Base-by-base conservation (phyloP, 2,329 filamentous ascomycete species). In the Fusarium sp. region DNA sequence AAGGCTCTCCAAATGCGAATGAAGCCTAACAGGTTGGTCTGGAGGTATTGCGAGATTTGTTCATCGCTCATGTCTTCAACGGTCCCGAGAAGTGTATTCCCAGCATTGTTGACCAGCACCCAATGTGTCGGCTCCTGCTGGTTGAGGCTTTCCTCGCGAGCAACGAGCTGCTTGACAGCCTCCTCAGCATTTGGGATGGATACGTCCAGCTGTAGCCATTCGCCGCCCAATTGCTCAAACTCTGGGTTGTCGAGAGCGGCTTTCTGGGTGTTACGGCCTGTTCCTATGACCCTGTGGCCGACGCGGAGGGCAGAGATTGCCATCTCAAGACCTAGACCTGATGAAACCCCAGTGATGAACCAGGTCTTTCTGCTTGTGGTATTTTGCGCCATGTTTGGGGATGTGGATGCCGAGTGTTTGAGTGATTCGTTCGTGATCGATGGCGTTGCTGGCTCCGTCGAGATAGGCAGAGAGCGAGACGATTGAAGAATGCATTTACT, bases 51-150 rank as follows among this genome's bases (percentile, higher is more conserved):
- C 6, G 51, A 62, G 16, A 69, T 60, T 40, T 66, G 58, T 0
- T 9, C 27, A 22, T 69, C 51, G 33, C 67, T 67, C 67, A 69
- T 69, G 9, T 69, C 58, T 38, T 69, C 63, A 0, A 69, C 67
- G 20, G 58, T 55, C 22, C 53, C 65, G 14, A 59, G 53, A 3
- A 64, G 36, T 1, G 65, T 64, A 42, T 56, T 49, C 20, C 36
- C 53, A 16, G 60, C 60, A 6, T 63, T 63, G 60, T 63, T 63
- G 14, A 44, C 35, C 5, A 44, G 2, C 17, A 63, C 60, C 60
- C 60, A 57, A 5, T 56, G 61, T 14, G 16, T 16, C 40, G 16
- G 16, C n/a, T 53, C 61, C 10, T n/a, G 20, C 10, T 31, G 20
- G 9, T 3, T 12, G 33, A 56, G 53, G 1, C 17, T 16, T 40